Percentiles rank a stretch among this genome's conserved stretches.
Conservation (phyloP, 306 rosid species). For the Lathyrus tuberosus region DNA sequence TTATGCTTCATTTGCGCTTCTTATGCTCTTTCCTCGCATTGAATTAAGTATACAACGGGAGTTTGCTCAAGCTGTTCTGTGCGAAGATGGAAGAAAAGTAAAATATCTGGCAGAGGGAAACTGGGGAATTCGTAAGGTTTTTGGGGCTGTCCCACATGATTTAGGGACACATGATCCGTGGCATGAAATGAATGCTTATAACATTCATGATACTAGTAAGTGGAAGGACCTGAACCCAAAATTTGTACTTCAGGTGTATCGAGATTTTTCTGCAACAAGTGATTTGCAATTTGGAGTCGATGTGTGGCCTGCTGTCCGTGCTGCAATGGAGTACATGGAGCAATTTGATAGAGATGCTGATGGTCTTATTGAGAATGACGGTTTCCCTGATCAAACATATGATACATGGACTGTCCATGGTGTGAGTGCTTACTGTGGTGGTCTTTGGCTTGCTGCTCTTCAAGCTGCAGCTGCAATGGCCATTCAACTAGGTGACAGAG, state of each 20-base stretch:
- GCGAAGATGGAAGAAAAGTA: constrained; percentile 92
- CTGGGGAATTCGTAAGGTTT: constrained; percentile 91
- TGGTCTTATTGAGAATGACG: constrained; percentile 92
- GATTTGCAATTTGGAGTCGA: constrained; percentile 95
- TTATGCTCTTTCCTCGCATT: constrained; percentile 89
- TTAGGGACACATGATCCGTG: constrained; percentile 98
- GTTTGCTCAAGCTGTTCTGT: constrained; percentile 92
- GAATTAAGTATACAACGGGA: constrained; percentile 95
- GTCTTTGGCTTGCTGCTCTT: constrained; percentile 96
- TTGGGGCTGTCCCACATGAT: constrained; percentile 97
- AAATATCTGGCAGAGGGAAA: constrained; percentile 95
- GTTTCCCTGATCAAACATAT: constrained; percentile 97
- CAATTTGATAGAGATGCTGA: constrained; percentile 90
- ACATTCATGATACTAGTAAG: constrained; percentile 92
- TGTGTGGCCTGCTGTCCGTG: constrained; percentile 98
- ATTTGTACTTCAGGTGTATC: constrained; percentile 89
- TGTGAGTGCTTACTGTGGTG: constrained; percentile 91
- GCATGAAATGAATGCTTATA: constrained; percentile 95
- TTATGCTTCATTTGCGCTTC: constrained; percentile 98
- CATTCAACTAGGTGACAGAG: constrained; percentile 68
- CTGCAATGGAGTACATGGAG: constrained; percentile 94
- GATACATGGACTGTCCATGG: constrained; percentile 99
- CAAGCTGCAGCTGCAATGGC: constrained; percentile 99
- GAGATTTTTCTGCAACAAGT: constrained; percentile 90
- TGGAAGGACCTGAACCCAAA: constrained; percentile 99